Base-by-base conservation (phyloP, 2,329 filamentous ascomycete genomes). In the Colletotrichum higginsianum region DNA sequence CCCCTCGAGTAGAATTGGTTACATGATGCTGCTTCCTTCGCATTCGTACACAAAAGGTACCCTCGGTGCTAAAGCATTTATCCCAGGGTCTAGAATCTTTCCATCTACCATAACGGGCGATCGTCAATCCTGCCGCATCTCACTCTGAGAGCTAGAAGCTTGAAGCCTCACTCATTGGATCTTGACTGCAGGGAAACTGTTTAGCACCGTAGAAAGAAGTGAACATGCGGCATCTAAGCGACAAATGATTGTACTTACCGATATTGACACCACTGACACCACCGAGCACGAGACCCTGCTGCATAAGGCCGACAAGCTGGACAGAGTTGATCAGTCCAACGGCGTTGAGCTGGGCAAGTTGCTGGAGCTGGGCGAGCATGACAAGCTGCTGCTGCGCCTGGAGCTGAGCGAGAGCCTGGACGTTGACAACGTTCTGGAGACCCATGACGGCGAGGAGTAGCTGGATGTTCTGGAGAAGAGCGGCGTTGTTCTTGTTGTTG, bases 201-300 rank as follows among this genome's bases (percentile, higher is more conserved):
- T 67, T 63, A 57, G 50, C 42, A 23, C 9, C 23, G 16, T 35
- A 38, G 35, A 13, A 13, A 40, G 13, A n/a, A 15, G 42, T 38
- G 30, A 23, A 38, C 2, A 38, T 7, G 26, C 16, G 2, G 15
- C 13, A 38, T 30, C 52, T 40, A n/a, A n/a, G 78, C 55, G 70
- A 75, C 64, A 76, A 76, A 57, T 67, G 61, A 42, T 73, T 75
- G 68, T 74, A 76, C 78, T 80, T 81, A 83, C 83, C 66, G 18
- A 78, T 35, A 16, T 73, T 74, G 73, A 49, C 30, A 12, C 30
- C 30, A n/a, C 47, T 21, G 60, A 75, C 56, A 11, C 73, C 73
- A 53, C 68, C 73, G 61, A 71, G 73, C 13, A 74, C 53, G 30
- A 75, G 66, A 26, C 74, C 75, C 72, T 77, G 74, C 66, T 76